A percentile compares a stretch with the other conserved stretches of the same genome.
Evolutionary conservation across 495 filamentous ascomycete species (phyloP).

Genomic region (Talaromyces liani): DNA sequence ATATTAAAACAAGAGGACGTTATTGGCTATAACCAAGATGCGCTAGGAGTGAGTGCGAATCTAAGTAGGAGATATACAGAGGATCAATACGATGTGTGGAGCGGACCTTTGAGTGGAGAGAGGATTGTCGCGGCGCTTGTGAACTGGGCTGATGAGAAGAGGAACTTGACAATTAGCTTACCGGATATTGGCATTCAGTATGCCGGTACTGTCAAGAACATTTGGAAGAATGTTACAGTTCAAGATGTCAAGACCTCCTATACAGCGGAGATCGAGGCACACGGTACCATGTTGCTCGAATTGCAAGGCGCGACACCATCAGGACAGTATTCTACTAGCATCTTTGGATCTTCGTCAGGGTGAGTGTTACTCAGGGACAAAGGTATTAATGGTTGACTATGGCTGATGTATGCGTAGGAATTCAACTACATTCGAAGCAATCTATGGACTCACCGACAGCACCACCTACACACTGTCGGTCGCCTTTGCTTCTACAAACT

Average conservation of each 20-base stretch:
- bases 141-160: conserved; percentile 34
- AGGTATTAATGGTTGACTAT: not conserved
- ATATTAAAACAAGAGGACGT: conserved; percentile 43
- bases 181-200: conserved; percentile 32
- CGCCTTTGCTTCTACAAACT: not conserved
- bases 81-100: conserved; percentile 42
- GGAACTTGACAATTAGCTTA: conserved; percentile 31
- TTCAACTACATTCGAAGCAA: conserved; percentile 15
- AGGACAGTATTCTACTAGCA: conserved; percentile 16
- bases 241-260: conserved; percentile 30
- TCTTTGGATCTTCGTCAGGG: conserved; percentile 17
- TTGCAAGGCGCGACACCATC: conserved; percentile 25
- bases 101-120: conserved; percentile 31
- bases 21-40: conserved; percentile 47
- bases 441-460: not conserved
- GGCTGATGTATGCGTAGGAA: not conserved
- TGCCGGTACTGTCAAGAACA: conserved; percentile 31
- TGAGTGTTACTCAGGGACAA: conserved; percentile 11
- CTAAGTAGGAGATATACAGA: conserved; percentile 28
- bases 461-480: not conserved
- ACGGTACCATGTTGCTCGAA: conserved; percentile 38
- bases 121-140: conserved; percentile 34
- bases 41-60: conserved; percentile 36
- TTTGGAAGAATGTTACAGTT: conserved; percentile 29
- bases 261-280: conserved; percentile 25